phyloP scores from a whole-genome alignment of 768 basidiomycete genomes.

The Phlebiopsis gigantea region DNA sequence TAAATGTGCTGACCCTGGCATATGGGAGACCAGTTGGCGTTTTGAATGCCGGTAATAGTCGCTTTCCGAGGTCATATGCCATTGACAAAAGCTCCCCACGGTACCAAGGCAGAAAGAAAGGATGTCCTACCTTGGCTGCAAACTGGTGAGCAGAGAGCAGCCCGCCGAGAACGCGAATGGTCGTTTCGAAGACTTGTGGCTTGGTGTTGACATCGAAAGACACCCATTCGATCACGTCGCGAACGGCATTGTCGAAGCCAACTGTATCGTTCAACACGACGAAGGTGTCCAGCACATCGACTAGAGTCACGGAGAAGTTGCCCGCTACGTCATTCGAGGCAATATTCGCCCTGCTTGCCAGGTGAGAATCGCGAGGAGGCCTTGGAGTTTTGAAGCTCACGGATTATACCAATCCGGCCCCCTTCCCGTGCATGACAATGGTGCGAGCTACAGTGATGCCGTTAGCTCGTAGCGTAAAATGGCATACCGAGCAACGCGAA shows the following conservation, averaged over 20 bases:
- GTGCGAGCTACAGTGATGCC: constrained; percentile 56
- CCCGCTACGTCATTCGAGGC: constrained; percentile 91
- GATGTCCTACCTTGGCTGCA: constrained; percentile 59
- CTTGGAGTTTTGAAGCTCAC: too few species aligned
- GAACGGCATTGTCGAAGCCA: constrained; percentile 83
- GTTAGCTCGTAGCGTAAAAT: constrained; percentile 5
- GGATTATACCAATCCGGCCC: constrained; percentile 85
- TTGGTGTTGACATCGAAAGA: constrained; percentile 91
- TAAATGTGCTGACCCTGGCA: constrained; percentile 59
- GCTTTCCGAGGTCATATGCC: constrained; percentile 81
- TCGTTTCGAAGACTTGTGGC: constrained; percentile 98
- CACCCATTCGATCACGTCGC: constrained; percentile 74
- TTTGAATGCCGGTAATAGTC: constrained; percentile 86
- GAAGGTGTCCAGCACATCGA: constrained; percentile 83
- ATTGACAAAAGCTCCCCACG: constrained; percentile 69
- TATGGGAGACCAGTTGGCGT: constrained; percentile 91
- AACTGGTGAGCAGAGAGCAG: constrained; percentile 82
- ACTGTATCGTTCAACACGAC: constrained; percentile 78
- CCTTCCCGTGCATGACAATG: constrained; percentile 79
- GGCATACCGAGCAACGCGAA: constrained; percentile 23
- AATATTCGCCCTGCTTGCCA: constrained; percentile 53
- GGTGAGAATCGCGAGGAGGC: too few species aligned
- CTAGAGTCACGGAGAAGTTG: constrained; percentile 82
- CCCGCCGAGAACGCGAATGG: constrained; percentile 90
- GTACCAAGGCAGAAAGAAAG: constrained; percentile 83